Percentiles rank a stretch among this genome's conserved stretches.
These are phyloP conservation scores for Candida lessepsii DNA, from an alignment of 805 yeast species.

Conservation along the genomic window DNA sequence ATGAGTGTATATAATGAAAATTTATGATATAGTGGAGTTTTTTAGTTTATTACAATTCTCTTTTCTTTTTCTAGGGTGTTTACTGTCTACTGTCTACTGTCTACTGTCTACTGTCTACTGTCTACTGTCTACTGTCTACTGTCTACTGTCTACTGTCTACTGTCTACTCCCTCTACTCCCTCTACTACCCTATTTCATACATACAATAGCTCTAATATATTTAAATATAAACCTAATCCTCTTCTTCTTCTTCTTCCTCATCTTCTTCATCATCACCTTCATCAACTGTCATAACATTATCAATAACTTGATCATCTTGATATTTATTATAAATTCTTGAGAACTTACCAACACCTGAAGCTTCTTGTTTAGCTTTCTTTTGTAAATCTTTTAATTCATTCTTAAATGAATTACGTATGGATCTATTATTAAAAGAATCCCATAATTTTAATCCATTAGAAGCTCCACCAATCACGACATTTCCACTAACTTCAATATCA, in stretches of 20 bases:
- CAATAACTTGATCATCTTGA: conserved; percentile 41
- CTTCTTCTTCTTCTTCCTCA: conserved; percentile 21
- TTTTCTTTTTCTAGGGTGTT: too few species aligned
- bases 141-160: too few species aligned
- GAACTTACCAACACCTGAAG: conserved; percentile 53
- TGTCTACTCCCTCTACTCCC: too few species aligned
- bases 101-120: too few species aligned
- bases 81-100: too few species aligned
- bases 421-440: conserved; percentile 82
- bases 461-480: conserved; percentile 84
- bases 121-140: too few species aligned
- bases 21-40: not conserved
- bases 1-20: conserved; percentile 6
- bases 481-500: conserved; percentile 83
- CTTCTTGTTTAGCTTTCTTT: conserved; percentile 55
- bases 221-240: conserved; percentile 12
- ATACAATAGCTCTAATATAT: not conserved
- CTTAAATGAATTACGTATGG: conserved; percentile 70
- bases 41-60: not conserved
- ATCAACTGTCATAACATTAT: conserved; percentile 61
- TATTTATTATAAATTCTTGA: conserved; percentile 79
- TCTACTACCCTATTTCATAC: not conserved
- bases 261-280: conserved; percentile 55
- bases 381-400: conserved; percentile 57
- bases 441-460: conserved; percentile 82